Base-by-base conservation (phyloP, 2,329 filamentous ascomycete species). In the Ceratocystis harringtonii region DNA sequence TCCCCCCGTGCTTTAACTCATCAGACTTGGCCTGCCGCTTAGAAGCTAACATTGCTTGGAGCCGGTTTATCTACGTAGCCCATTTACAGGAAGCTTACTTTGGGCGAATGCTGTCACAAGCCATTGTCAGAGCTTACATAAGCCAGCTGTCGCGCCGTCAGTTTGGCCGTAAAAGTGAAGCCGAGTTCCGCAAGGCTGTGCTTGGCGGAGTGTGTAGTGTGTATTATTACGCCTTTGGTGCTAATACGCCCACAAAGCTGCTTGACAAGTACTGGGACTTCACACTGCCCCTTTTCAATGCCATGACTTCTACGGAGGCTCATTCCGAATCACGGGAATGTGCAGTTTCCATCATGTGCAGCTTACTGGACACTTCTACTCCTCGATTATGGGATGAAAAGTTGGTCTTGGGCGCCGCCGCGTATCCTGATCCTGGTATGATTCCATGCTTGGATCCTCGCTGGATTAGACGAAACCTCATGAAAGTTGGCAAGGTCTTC, bases 21-120 rank as follows among this genome's bases (percentile, higher is more conserved):
- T 82, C 82, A 63, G 90, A 96, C 68, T 76, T 80, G 2, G 76
- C 80, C 57, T 88, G 86, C 57, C 90, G 87, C 70, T 79, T 84
- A 15, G 86, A 95, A 71, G 89, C 92, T 25, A 90, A 92, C 71
- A 78, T 86, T 65, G 91, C 91, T 0, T 96, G 92, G 89, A 90
- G 89, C 70, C 86, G 89, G 64, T 84, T 96, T 57, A 82, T 94
- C 22, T 95, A 87, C 72, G 82, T 86, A 5, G 80, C 90, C 17
- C 81, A 86, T 64, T 81, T 86, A 0, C 84, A 87, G 69, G 80
- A 84, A 22, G 76, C 76, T 4, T 78, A 78, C 1, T 78, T 88
- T 70, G 76, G 82, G 32, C 84, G 81, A 60, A 82, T 87, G 70
- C 6, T 70, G 73, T 65, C 66, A 2, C 44, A 57, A 8, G 66